Base-by-base conservation (phyloP, 2,329 filamentous ascomycete genomes). In the Lizonia empirigonia region DNA sequence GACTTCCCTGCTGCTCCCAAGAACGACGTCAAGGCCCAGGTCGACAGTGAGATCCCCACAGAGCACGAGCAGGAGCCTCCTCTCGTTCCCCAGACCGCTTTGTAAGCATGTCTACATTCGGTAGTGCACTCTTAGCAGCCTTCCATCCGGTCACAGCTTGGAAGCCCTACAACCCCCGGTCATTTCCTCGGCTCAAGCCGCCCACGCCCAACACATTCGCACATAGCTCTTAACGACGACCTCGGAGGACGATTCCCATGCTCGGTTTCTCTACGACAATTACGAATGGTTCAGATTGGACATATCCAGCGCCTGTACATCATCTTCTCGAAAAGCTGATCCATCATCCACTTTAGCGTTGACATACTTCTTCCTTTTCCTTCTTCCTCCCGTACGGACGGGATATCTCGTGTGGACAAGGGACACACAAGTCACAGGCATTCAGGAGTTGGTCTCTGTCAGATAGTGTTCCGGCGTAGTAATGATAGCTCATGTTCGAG, bases 1-100 rank as follows among this genome's bases (percentile, higher is more conserved):
- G 65, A 68, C 36, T 67, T 71, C 59, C 68, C 69, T 15, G 41
- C 53, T 27, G 67, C 67, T 23, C 68, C 68, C 18, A 61, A 53
- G 39, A 58, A 60, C 32, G 65, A 69, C 29, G 59, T 60, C 15
- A 53, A 62, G 13, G 45, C 20, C 23, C 45, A 54, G 34, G 20
- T 33, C 40, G 34, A 18, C 33, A 16, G 15, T 18, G 57, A 57
- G 19, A 49, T 60, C 45, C 53, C 62, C 7, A 40, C 55, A 35
- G 59, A 50, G 18, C 56, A 62, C 22, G 58, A 48, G 36, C 46
- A 58, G 29, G 58, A 60, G 46, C 51, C 26, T 38, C 56, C 53
- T 50, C 60, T 58, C 7, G 53, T 63, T 32, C 56, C 65, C 35
- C 63, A 70, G 57, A 60, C 68, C 38, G 69, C 63, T 30, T 53